Evolutionary conservation across 441 rosid genomes (phyloP), one percentile per base, ranked within the genome.

Genomic region (Flueggea neowawraea): DNA sequence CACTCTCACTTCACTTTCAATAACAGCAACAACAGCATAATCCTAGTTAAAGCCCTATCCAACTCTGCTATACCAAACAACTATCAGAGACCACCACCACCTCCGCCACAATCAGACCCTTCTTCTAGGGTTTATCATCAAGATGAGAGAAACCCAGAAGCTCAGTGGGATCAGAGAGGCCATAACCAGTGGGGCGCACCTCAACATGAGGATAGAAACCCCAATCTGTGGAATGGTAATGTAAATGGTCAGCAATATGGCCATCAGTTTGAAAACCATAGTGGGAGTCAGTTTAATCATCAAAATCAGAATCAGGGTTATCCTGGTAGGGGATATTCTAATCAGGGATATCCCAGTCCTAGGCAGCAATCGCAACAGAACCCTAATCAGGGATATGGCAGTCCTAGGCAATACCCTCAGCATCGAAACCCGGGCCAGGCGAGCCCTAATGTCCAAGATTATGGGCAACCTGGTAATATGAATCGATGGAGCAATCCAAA

Each of bases 1-100:
- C 54, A 36, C 41, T 36, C 76, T 66, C 63, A 62, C 43, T 66
- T 57, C 59, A 4, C 62, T 58, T 56, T 73, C 65, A 55, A 17
- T 57, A 58, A 31, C 52, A 44, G 28, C 28, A 22, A 22, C 28
- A 22, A 22, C 28, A 22, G 28, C 28, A 22, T 0, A 22, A 22
- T 22, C 28, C 28, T 22, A 0, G 28, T 69, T 31, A 80, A 67
- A 75, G 43, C 76, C 73, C 75, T 83, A 3, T 83, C 78, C 79
- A 77, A 91, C 17, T 80, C 76, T 58, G 75, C 94, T 41, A 62
- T 67, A 43, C 71, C 79, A 4, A 59, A 75, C 61, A 72, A 74
- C 48, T 70, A 70, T 73, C 88, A 63, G 59, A 61, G 59, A 10
- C 74, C 64, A 6, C 61, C 60, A 2, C 55, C 67, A 12, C 70